A percentile compares a stretch with the other conserved stretches of the same genome.
These are phyloP conservation scores for Botrytis fragariae DNA, from an alignment of 2,329 filamentous ascomycete genomes.

Conservation along the genomic window DNA sequence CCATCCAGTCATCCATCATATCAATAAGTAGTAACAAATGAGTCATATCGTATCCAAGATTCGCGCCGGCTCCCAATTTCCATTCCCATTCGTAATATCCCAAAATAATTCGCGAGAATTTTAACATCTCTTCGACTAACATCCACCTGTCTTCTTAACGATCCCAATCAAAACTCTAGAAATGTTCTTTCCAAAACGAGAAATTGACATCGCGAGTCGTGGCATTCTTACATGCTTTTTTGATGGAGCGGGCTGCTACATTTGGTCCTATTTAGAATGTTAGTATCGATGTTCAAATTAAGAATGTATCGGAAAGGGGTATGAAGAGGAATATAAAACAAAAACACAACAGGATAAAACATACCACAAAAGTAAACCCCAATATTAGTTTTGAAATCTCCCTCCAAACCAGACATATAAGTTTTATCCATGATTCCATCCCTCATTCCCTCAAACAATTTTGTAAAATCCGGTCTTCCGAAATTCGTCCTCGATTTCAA, in stretches of 20 bases:
- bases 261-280: slow-evolving; percentile 35
- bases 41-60: background rate
- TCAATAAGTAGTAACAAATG: background rate
- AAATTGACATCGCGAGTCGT: slow-evolving; percentile 80
- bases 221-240: slow-evolving; percentile 71
- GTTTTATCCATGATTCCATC: slow-evolving; percentile 81
- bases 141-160: background rate
- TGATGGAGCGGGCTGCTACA: slow-evolving; percentile 72
- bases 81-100: background rate
- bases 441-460: slow-evolving; percentile 79
- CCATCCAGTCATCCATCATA: background rate
- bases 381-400: slow-evolving; percentile 74
- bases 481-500: slow-evolving; percentile 89
- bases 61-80: background rate
- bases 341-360: slow-evolving; percentile 37
- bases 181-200: slow-evolving; percentile 99
- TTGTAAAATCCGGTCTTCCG: slow-evolving; percentile 83
- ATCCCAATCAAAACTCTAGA: slow-evolving; percentile 43
- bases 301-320: slow-evolving; percentile 34
- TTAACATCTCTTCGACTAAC: background rate
- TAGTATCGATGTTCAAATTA: slow-evolving; percentile 16
- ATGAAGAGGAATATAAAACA: no score
- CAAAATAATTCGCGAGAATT: background rate
- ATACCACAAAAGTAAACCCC: slow-evolving; percentile 98
- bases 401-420: slow-evolving; percentile 80